Base-by-base conservation (phyloP, 805 yeast species). In the Metschnikowia noctiluminum region DNA sequence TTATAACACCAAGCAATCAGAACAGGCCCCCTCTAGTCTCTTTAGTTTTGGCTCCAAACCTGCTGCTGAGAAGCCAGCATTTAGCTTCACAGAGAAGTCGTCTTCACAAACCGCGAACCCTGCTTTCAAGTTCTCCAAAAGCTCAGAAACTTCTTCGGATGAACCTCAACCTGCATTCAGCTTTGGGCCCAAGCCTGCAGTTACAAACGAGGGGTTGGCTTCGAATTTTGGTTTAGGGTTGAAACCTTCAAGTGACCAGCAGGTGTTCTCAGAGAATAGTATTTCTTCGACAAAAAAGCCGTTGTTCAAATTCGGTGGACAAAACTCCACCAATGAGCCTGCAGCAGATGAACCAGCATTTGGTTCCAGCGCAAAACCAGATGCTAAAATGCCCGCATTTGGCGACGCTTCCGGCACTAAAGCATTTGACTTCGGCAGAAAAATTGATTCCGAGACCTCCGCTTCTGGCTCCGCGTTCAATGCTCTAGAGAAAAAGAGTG, bases 101-200 rank as follows among this genome's bases (percentile, higher is more conserved):
- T 7, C 14, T n/a, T 21, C 9, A 11, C 15, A 31, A 16, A 28
- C 27, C 2, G 13, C 27, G 28, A n/a, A 34, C 12, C 28, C 28
- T 40, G 28, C 15, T 27, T 39, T 28, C 34, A 34, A 35, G 3
- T 16, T 16, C 27, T 38, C 26, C n/a, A 26, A 31, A 1, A 13
- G 8, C 27, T 16, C 39, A 3, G 27, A 10, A 8, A 26, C 39
- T 37, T 9, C 28, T 26, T 10, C 26, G 26, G 34, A 12, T 6
- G 27, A 13, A 6, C 15, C 30, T 7, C 40, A 43, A 14, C 45
- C 50, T 7, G 40, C 44, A 4, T 46, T 43, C 42, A 50, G 30
- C 13, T 44, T 48, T 16, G 52, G 40, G 11, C 27, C 42, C 12
- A 46, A 37, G 40, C 31, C 40, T 37, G 15, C 15, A 12, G 36